These are phyloP conservation scores for Westerdykella ornata DNA, from an alignment of 2,329 filamentous ascomycete species.

Conservation along the genomic window DNA sequence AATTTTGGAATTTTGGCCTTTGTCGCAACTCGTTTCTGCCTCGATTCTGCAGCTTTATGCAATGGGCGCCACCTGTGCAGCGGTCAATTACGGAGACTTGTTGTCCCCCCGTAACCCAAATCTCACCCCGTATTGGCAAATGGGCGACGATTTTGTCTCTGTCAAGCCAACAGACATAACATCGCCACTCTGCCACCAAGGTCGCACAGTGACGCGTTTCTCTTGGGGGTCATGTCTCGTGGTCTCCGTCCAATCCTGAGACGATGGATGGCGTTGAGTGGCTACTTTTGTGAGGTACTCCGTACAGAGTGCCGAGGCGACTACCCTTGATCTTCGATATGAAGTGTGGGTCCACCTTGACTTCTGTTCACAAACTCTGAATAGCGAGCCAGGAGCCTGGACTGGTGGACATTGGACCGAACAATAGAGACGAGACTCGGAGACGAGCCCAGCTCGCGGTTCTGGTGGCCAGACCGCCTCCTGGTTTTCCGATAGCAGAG, in stretches of 20 bases:
- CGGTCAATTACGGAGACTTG: slow-evolving; percentile 11
- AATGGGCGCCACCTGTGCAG: slow-evolving; percentile 10
- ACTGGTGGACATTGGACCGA: not conserved
- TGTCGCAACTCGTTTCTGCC: slow-evolving; percentile 13
- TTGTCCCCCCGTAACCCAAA: slow-evolving; percentile 2
- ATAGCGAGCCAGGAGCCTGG: not conserved
- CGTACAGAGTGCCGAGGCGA: slow-evolving; percentile 1
- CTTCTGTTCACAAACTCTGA: slow-evolving; percentile 2
- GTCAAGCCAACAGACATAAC: slow-evolving; percentile 10
- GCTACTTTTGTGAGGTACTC: slow-evolving; percentile 7
- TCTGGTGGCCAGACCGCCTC: not conserved
- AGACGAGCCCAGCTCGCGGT: slow-evolving; percentile 1
- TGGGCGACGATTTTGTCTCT: slow-evolving; percentile 4
- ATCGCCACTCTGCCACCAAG: slow-evolving; percentile 8
- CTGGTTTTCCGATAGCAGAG: not conserved
- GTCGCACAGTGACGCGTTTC: slow-evolving; percentile 1
- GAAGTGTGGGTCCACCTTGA: slow-evolving; percentile 4
- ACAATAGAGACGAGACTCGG: not conserved
- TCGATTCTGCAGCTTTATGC: slow-evolving; percentile 14
- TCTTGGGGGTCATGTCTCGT: slow-evolving; percentile 1
- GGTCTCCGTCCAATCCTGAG: slow-evolving; percentile 5
- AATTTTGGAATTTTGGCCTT: slow-evolving; percentile 14
- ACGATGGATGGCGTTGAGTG: slow-evolving; percentile 2
- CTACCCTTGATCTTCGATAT: slow-evolving; percentile 4
- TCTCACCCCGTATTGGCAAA: slow-evolving; percentile 9